Evolutionary conservation across 1,284 basidiomycete species (phyloP), one percentile per base, ranked within the genome.

Genomic region (Trametes pubescens): DNA sequence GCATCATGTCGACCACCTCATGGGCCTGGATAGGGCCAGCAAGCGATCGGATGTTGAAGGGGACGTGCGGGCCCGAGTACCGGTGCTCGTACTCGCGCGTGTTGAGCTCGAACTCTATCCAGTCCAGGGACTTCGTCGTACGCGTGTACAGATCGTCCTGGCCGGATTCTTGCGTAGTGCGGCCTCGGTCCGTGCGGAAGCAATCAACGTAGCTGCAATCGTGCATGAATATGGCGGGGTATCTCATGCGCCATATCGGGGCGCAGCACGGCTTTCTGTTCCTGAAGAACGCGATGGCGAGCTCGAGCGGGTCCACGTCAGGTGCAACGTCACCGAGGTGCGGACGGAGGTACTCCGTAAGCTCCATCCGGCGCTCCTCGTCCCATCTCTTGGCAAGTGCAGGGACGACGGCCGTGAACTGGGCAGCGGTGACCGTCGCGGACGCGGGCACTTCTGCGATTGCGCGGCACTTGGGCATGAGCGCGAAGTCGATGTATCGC

Each of bases 401-500:
- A 5, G 53, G 53, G 6, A 55, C 6, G 18, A 55, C 22, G 3
- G 40, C 1, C 4, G 34, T 26, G 29, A 65, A 61, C 18, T 38
- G 21, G 0, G 47, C 43, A 10, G n/a, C 22, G 8, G 53, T 65
- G 51, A 65, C 51, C 13, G n/a, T 22, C 34, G 26, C 13, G 5
- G 48, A 35, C 24, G 22, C 11, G 5, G 63, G 58, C 8, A 55
- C 49, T 9, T 65, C 35, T 5, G 56, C 26, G 11, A 65, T 38
- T 7, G 47, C 34, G 16, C 53, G n/a, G 46, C 37, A 43, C 16
- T 65, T 43, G 14, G 49, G 14, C 35, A 37, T 35, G 37, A 61
- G 18, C 18, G 59, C 59, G 26, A 65, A 56, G 40, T 65, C 60
- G 47, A 65, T 44, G 40, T 13, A 18, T n/a, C 32, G 24, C 3